Evolutionary conservation across 2,329 filamentous ascomycete genomes (phyloP), one percentile per base, ranked within the genome.

Genomic region (Capronia coronata): DNA sequence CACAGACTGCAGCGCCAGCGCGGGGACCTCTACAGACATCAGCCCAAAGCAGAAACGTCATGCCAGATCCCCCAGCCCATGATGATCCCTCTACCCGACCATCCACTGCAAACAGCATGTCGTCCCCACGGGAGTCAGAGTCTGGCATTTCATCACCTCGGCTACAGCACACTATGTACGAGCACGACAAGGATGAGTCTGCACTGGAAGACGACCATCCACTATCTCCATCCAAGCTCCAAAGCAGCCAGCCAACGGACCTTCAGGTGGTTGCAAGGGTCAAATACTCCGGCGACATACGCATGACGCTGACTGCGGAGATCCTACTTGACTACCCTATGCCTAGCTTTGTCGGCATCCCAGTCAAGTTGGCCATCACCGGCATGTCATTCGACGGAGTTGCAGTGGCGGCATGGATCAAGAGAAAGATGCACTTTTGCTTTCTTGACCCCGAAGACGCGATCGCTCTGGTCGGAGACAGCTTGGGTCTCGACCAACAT

Each of bases 261-360:
- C 76, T 96, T 46, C 93, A 98, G 67, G 86, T 94, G 42, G 86
- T 97, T 4, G 91, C 94, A 62, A 84, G 90, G 58, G 90, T 94
- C 52, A 83, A 82, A 48, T 98, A 98, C 68, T 80, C 84, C 2
- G 93, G 93, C 25, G 86, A 96, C 63, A 78, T 98, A 51, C 83
- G 83, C 58, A 78, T 98, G 49, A 87, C 89, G 54, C 75, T 98
- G 43, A 97, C 93, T 19, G 90, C 93, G 0, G 90, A 97, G 68
- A 95, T 98, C 35, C 75, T 97, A 25, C 82, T 98, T 27, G 93
- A 98, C 68, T 98, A 98, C 66, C 93, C 93, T 1, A 97, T 97
- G 87, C 90, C 90, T 34, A 94, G 87, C 71, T 98, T 98, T 63
- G 91, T 97, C 2, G 89, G 90, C 10, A 91, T 98, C 54, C 93